Evolutionary conservation across 371 early-diverging fungal species (phyloP).

Genomic region (Mucor velutinosus): DNA sequence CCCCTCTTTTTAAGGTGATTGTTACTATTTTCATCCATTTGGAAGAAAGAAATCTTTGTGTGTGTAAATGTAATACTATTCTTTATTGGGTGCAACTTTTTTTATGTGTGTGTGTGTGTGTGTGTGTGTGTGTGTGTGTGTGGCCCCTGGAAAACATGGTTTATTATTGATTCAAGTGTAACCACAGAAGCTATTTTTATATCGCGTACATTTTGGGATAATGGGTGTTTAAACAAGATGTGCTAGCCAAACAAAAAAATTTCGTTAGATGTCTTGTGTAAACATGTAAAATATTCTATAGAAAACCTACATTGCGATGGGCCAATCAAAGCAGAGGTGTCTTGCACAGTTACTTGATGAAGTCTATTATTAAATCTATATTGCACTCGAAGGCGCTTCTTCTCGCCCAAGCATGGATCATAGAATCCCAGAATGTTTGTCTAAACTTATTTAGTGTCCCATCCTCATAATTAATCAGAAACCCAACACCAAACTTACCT

Average conservation of each 20-base stretch:
- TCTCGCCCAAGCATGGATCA: constrained; percentile 92
- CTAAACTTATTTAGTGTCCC: constrained; percentile 32
- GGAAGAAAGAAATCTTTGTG: constrained; percentile 4
- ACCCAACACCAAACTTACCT: constrained; percentile 55
- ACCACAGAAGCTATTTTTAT: constrained; percentile 17
- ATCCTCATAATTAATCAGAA: not conserved
- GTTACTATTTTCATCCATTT: constrained; percentile 30
- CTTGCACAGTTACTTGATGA: constrained; percentile 83
- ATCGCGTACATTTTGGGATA: constrained; percentile 13
- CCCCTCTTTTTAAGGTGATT: constrained; percentile 12
- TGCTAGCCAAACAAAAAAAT: constrained; percentile 16
- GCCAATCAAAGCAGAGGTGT: constrained; percentile 77
- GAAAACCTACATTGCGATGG: constrained; percentile 75
- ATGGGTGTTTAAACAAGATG: constrained; percentile 19
- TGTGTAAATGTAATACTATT: not conserved
- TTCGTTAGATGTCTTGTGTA: not conserved
- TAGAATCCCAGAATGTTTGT: constrained; percentile 91
- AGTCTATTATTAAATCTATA: constrained; percentile 84
- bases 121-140: not conserved
- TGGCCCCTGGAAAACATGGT: constrained; percentile 19
- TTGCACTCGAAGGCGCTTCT: constrained; percentile 79
- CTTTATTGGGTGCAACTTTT: constrained; percentile 6
- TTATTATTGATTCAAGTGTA: constrained; percentile 14
- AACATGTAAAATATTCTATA: not conserved
- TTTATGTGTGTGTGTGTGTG: not conserved